These are phyloP conservation scores for Nepenthes alata DNA, from an alignment of 179 eudicot genomes.

Conservation along the genomic window DNA sequence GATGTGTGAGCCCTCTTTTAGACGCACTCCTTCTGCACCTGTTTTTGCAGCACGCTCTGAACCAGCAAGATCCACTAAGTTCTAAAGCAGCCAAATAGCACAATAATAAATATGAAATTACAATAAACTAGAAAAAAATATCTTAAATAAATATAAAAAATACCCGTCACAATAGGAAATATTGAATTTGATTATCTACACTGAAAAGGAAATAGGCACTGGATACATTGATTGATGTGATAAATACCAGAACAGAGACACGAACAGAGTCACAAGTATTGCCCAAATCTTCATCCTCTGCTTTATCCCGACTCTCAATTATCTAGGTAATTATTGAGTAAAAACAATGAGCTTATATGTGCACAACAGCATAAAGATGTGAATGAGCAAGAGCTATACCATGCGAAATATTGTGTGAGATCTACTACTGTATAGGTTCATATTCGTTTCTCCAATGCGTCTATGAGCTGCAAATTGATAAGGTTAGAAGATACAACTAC, in stretches of 20 bases:
- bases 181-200: neutral
- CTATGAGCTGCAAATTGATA: constrained; percentile 61
- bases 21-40: constrained; percentile 97
- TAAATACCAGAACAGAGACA: constrained; percentile 83
- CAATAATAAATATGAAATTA: neutral
- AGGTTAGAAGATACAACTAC: constrained; percentile 1
- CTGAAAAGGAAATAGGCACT: too few species aligned
- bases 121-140: neutral
- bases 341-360: constrained; percentile 5
- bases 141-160: neutral
- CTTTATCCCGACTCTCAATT: constrained; percentile 86
- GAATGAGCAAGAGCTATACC: constrained; percentile 28
- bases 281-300: constrained; percentile 48
- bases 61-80: constrained; percentile 98
- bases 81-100: constrained; percentile 25
- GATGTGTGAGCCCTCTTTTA: constrained; percentile 97
- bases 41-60: constrained; percentile 99
- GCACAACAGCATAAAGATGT: neutral
- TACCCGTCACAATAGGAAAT: neutral
- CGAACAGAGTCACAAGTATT: constrained; percentile 92
- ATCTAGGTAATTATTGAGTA: constrained; percentile 33
- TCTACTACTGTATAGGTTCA: constrained; percentile 88
- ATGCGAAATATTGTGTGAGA: constrained; percentile 97
- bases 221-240: neutral
- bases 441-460: constrained; percentile 94